These are phyloP conservation scores for Boehmeria nivea DNA, from an alignment of 306 rosid genomes.

Conservation along the genomic window DNA sequence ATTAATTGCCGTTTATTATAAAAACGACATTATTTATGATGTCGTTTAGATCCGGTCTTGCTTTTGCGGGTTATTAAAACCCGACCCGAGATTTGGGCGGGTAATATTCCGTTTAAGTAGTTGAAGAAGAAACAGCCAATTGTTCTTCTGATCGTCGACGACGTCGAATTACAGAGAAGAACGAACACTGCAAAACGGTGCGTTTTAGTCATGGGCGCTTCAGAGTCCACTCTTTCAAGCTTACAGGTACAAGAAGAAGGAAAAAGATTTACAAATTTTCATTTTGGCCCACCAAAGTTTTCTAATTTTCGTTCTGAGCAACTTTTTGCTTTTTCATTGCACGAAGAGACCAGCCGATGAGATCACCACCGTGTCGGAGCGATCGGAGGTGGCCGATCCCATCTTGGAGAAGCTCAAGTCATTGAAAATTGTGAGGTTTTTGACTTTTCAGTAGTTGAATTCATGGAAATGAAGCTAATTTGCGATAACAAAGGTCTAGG, in stretches of 20 bases:
- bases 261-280: background rate
- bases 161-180: too few species aligned
- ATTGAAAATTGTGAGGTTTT: conserved; percentile 55
- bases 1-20: too few species aligned
- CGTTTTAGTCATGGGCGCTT: conserved; percentile 63
- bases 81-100: background rate
- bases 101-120: background rate
- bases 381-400: conserved; percentile 62
- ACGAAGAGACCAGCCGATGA: conserved; percentile 50
- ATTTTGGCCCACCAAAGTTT: background rate
- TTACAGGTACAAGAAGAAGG: conserved; percentile 29
- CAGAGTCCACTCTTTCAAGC: conserved; percentile 68
- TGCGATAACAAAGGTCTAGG: background rate
- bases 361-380: conserved; percentile 76
- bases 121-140: background rate
- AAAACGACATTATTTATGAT: background rate
- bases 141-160: background rate
- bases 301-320: background rate
- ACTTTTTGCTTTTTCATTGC: conserved; percentile 7
- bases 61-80: background rate
- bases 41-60: background rate
- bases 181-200: conserved; percentile 1
- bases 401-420: conserved; percentile 61
- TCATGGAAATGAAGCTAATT: background rate
- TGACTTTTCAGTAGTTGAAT: background rate